A percentile compares a stretch with the other conserved stretches of the same genome.
These are phyloP conservation scores for Ogataea minuta DNA, from an alignment of 805 yeast genomes.

Conservation along the genomic window DNA sequence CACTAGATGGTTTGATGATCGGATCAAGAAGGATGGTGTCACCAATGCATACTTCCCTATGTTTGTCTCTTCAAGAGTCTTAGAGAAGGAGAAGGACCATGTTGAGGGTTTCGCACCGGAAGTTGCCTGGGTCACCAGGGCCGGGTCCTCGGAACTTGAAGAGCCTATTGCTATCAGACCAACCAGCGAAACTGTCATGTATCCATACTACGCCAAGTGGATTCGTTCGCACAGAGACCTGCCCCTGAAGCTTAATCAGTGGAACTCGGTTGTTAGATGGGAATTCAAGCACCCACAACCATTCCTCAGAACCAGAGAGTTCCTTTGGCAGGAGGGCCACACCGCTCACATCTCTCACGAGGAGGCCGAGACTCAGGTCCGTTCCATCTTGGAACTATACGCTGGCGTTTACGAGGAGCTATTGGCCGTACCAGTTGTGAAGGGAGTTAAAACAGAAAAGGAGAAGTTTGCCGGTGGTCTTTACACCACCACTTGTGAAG, in stretches of 20 bases:
- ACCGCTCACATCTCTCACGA: slow-evolving; percentile 88
- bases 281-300: slow-evolving; percentile 99
- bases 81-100: slow-evolving; percentile 97
- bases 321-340: slow-evolving; percentile 99
- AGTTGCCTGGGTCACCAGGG: slow-evolving; percentile 99
- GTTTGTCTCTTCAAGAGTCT: slow-evolving; percentile 90
- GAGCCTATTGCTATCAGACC: slow-evolving; percentile 99
- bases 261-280: slow-evolving; percentile 99
- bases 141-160: slow-evolving; percentile 90
- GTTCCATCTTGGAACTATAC: slow-evolving; percentile 82
- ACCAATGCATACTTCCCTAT: slow-evolving; percentile 96
- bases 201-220: slow-evolving; percentile 99
- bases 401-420: slow-evolving; percentile 83
- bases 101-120: slow-evolving; percentile 99
- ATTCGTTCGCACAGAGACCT: slow-evolving; percentile 96
- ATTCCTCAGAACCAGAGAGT: slow-evolving; percentile 96
- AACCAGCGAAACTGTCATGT: slow-evolving; percentile 99
- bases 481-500: slow-evolving; percentile 94
- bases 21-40: slow-evolving; percentile 86
- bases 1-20: slow-evolving; percentile 78
- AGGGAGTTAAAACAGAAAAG: slow-evolving; percentile 94
- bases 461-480: slow-evolving; percentile 98
- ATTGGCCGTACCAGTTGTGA: slow-evolving; percentile 95
- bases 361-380: slow-evolving; percentile 81
- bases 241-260: slow-evolving; percentile 94